Conservation (phyloP, 345 rosid genomes). For the Eucalyptus virginea region DNA sequence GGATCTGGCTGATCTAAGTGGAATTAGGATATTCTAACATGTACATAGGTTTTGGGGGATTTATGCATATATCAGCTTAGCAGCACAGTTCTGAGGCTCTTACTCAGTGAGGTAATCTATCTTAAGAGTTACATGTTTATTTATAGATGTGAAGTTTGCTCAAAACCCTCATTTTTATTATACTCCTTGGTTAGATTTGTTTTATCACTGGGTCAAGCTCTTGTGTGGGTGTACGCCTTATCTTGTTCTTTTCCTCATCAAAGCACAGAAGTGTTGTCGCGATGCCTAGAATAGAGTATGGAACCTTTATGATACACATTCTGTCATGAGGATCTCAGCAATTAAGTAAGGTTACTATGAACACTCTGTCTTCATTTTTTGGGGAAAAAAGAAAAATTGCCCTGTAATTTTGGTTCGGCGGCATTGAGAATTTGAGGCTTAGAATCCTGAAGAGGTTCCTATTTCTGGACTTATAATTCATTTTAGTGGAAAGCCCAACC, state of each 20-base stretch:
- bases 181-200: not conserved
- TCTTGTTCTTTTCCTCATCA: not conserved
- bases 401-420: not conserved
- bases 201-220: not conserved
- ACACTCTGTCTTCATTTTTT: not conserved
- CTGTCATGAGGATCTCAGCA: not conserved
- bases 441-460: not conserved
- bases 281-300: not conserved
- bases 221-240: not conserved
- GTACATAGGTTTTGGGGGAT: not conserved
- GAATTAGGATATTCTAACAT: not conserved
- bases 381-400: not conserved
- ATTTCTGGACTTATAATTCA: not conserved
- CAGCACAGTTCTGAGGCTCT: not conserved
- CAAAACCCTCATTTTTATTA: not conserved
- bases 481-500: not conserved
- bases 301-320: not conserved
- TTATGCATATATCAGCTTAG: not conserved
- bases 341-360: not conserved
- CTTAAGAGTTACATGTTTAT: not conserved
- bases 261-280: not conserved
- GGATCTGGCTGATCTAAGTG: not conserved
- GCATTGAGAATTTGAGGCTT: not conserved
- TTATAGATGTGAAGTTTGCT: not conserved
- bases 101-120: not conserved